phyloP scores from a whole-genome alignment of 495 filamentous ascomycete species.

The Neurospora terricola region DNA sequence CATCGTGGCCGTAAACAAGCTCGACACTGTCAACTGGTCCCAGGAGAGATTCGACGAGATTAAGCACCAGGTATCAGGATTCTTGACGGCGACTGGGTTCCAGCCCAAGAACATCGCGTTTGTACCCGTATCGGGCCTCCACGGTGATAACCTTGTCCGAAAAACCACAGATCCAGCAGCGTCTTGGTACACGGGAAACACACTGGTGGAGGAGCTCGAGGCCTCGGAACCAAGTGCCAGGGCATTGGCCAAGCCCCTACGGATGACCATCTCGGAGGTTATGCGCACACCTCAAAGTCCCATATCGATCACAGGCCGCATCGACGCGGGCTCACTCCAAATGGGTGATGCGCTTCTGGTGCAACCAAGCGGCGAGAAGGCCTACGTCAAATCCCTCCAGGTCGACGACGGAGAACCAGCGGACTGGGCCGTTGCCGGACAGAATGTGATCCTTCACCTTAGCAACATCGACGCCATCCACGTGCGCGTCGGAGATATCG shows the following conservation, averaged over 20 bases:
- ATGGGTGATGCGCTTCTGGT: constrained; percentile 68
- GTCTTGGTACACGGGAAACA: constrained; percentile 72
- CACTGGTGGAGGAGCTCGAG: constrained; percentile 76
- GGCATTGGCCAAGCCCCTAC: constrained; percentile 66
- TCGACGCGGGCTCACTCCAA: constrained; percentile 77
- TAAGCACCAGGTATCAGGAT: constrained; percentile 67
- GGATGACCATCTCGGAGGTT: constrained; percentile 70
- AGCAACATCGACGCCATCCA: constrained; percentile 77
- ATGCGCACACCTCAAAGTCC: constrained; percentile 63
- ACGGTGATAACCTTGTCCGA: constrained; percentile 73
- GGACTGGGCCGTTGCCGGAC: constrained; percentile 94
- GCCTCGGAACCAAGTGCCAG: constrained; percentile 60
- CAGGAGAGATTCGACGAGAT: constrained; percentile 77
- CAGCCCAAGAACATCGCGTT: constrained; percentile 68
- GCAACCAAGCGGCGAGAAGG: constrained; percentile 72
- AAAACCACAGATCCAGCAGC: constrained; percentile 44
- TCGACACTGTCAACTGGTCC: constrained; percentile 77
- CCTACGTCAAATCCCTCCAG: constrained; percentile 66
- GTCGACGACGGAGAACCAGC: constrained; percentile 52
- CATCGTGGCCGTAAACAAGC: constrained; percentile 89
- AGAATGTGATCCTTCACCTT: constrained; percentile 76
- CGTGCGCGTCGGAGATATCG: constrained; percentile 71
- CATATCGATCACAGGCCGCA: constrained; percentile 72
- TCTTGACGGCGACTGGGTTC: constrained; percentile 75
- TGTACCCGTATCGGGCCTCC: constrained; percentile 79